Conservation (phyloP, 2,329 filamentous ascomycete genomes). For the Didymella segeticola region DNA sequence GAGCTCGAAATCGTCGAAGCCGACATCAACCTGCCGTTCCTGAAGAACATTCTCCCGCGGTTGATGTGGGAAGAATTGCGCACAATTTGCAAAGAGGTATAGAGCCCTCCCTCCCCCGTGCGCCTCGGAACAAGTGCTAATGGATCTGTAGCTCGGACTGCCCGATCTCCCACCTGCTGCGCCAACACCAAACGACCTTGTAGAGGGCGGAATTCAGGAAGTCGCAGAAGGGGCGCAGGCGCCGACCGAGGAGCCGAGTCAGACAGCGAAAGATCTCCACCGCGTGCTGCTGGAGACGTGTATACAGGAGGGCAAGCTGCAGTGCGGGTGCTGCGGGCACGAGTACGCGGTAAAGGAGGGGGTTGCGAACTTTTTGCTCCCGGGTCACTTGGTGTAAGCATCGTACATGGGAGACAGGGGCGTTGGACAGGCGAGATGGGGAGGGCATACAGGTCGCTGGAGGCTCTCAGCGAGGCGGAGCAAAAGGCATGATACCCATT, state of each 20-base stretch:
- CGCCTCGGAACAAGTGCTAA: background rate
- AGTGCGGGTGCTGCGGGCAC: constrained; percentile 90
- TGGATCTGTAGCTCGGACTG: constrained; percentile 71
- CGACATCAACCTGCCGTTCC: constrained; percentile 79
- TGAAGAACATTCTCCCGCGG: constrained; percentile 84
- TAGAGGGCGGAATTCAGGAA: constrained; percentile 15
- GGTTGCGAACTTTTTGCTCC: constrained; percentile 93
- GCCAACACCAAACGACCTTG: constrained; percentile 44
- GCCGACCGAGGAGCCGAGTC: constrained; percentile 60
- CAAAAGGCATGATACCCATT: constrained; percentile 37
- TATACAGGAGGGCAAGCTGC: constrained; percentile 85
- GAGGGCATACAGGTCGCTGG: too few species aligned
- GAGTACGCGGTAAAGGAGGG: constrained; percentile 95
- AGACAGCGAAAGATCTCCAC: constrained; percentile 79
- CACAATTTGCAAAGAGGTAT: constrained; percentile 78
- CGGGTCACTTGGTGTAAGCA: constrained; percentile 78
- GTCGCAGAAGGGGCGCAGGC: constrained; percentile 45
- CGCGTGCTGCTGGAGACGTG: constrained; percentile 86
- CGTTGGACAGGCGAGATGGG: too few species aligned
- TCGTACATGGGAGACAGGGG: background rate
- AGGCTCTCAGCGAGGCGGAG: background rate
- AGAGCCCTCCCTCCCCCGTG: constrained; percentile 2
- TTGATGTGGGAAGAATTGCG: constrained; percentile 87
- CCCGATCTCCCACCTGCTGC: constrained; percentile 66
- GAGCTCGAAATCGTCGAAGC: constrained; percentile 86